A percentile compares a stretch with the other conserved stretches of the same genome.
These are phyloP conservation scores for Exobasidium cylindrosporum DNA, from an alignment of 1,284 basidiomycete genomes.

Conservation along the genomic window DNA sequence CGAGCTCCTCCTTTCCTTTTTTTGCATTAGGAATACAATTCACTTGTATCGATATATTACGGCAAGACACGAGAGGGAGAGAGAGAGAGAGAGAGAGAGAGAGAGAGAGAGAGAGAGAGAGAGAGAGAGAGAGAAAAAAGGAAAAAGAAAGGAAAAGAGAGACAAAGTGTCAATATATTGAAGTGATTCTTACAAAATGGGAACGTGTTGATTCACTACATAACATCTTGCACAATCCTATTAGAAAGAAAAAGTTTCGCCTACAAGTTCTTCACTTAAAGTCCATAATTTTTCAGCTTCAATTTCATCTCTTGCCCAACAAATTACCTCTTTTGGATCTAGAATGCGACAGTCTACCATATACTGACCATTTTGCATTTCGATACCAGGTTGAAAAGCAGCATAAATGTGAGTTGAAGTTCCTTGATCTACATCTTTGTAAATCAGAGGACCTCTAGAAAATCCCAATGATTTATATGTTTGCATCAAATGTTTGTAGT, in stretches of 20 bases:
- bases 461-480: neutral
- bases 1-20: no score
- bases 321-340: neutral
- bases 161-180: no score
- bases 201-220: no score
- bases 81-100: no score
- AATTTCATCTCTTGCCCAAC: neutral
- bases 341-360: neutral
- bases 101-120: no score
- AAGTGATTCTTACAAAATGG: no score
- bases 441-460: neutral
- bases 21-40: no score
- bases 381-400: neutral
- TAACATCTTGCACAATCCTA: no score
- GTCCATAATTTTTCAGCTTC: neutral
- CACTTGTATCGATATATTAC: no score
- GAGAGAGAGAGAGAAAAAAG: no score
- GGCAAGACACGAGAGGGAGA: no score
- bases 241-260: neutral
- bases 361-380: neutral
- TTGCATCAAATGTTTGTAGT: neutral
- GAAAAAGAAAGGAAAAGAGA: no score
- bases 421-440: neutral
- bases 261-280: neutral
- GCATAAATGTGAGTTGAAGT: neutral